phyloP scores from a whole-genome alignment of 495 filamentous ascomycete genomes.

The Penicillium macrosclerotiorum region DNA sequence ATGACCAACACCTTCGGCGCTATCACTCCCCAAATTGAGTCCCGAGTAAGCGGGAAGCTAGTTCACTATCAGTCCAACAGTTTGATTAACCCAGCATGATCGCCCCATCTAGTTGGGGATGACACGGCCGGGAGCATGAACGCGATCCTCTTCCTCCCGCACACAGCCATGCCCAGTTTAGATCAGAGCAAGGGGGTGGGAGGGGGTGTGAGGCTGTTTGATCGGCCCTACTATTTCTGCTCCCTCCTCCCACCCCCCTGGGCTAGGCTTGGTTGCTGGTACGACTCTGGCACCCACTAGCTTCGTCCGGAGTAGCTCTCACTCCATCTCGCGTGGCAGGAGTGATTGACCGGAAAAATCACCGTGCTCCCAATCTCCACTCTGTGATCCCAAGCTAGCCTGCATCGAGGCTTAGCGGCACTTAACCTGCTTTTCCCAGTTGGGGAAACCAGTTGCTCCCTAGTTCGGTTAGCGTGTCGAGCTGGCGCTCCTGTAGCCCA shows the following conservation, averaged over 20 bases:
- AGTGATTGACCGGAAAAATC: conserved; percentile 1
- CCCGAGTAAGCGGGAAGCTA: too few relatives aligned
- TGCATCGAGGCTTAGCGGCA: not conserved
- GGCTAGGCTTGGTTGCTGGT: too few relatives aligned
- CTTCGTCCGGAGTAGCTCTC: not conserved
- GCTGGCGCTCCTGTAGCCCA: too few relatives aligned
- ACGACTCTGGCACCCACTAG: too few relatives aligned
- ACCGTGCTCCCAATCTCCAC: not conserved
- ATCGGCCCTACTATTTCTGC: too few relatives aligned
- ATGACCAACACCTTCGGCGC: too few relatives aligned
- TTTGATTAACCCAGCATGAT: not conserved
- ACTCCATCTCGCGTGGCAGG: too few relatives aligned
- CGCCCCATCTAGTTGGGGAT: not conserved
- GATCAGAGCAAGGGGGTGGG: not conserved
- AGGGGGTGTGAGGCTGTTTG: not conserved
- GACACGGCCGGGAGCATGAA: not conserved
- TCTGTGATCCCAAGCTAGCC: not conserved
- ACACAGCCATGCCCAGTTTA: not conserved
- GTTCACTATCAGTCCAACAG: too few relatives aligned
- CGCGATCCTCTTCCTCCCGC: not conserved
- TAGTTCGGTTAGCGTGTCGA: not conserved
- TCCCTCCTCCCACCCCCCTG: too few relatives aligned
- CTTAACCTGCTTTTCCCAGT: conserved; percentile 1
- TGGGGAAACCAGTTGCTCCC: too few relatives aligned
- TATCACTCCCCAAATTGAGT: too few relatives aligned